These are phyloP conservation scores for Candida xiaguanensis DNA, from an alignment of 805 yeast genomes.

Conservation along the genomic window DNA sequence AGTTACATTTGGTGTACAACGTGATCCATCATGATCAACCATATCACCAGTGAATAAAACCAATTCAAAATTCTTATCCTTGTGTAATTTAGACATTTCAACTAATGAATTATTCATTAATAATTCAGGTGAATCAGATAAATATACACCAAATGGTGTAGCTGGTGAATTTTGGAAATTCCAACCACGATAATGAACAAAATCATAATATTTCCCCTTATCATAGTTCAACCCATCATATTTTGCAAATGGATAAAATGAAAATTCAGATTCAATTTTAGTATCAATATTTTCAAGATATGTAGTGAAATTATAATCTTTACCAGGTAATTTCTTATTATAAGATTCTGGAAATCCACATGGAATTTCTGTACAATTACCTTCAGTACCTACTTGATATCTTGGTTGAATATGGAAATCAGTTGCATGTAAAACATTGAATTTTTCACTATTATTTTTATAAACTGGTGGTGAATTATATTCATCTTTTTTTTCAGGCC, in stretches of 20 bases:
- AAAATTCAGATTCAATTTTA: background rate
- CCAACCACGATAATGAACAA: constrained; percentile 20
- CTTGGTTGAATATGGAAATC: constrained; percentile 63
- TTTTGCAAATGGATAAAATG: constrained; percentile 24
- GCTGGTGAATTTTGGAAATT: constrained; percentile 42
- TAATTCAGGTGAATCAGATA: constrained; percentile 66
- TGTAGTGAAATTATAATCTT: constrained; percentile 27
- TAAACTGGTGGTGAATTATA: constrained; percentile 28
- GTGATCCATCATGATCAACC: constrained; percentile 60
- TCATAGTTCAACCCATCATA: constrained; percentile 24
- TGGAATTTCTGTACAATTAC: constrained; percentile 50
- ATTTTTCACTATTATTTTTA: constrained; percentile 27
- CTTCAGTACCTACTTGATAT: constrained; percentile 52
- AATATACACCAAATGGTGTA: constrained; percentile 57
- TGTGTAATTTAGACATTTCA: constrained; percentile 12
- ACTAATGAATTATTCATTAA: constrained; percentile 55
- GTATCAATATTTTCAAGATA: constrained; percentile 18
- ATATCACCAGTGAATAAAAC: constrained; percentile 70
- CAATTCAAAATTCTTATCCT: constrained; percentile 47
- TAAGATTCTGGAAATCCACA: constrained; percentile 57
- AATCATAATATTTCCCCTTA: constrained; percentile 33
- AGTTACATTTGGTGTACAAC: constrained; percentile 56
- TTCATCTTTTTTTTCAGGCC: constrained; percentile 31
- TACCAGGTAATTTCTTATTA: constrained; percentile 26
- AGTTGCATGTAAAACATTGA: constrained; percentile 61